Base-by-base conservation (phyloP, 164 flowering plant genomes). In the Aristolochia contorta region DNA sequence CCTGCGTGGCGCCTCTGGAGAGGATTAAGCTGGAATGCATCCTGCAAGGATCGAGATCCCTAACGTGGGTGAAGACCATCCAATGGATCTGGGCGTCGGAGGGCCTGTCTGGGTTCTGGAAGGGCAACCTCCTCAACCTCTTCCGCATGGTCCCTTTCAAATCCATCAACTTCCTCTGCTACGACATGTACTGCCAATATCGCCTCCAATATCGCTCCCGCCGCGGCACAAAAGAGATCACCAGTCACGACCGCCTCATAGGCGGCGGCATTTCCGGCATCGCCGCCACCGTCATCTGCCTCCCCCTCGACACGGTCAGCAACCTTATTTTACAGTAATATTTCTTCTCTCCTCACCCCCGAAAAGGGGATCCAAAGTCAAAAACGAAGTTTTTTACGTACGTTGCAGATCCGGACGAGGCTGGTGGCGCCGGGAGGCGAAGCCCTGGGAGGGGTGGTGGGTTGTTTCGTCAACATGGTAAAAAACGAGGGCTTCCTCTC, bases 91-190 rank as follows among this genome's bases (percentile, higher is more conserved):
- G 68, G 68, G 62, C 22, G 16, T 47, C 57, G 6, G 68, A 65
- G 19, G 68, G 68, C 21, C 6, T 65, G 50, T n/a, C 16, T 6
- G 62, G 68, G 48, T 65, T 65, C 37, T 65, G 68, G 68, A 65
- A 58, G 50, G 57, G 68, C 20, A 65, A 65, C 43, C 37, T 65
- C 18, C 27, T 65, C 55, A 65, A 65, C 53, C 68, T 65, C 47
- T 65, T 65, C 61, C 68, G 68, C 56, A 65, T 52, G 63, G 63
- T 65, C 3, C 68, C 68, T 22, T 65, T 65, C 68, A 65, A 65
- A 51, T 65, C 62, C 68, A 65, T 65, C 56, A 65, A 58, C 57
- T 65, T 65, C 68, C 43, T 65, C 47, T 65, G 62, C 49, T 65
- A 58, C 37, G 68, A 65, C 58, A 33, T 65, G 56, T 65, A 65